A percentile compares a stretch with the other conserved stretches of the same genome.
phyloP scores from a whole-genome alignment of 352 stramenopile species.

The Pythium rhizo-oryzae region DNA sequence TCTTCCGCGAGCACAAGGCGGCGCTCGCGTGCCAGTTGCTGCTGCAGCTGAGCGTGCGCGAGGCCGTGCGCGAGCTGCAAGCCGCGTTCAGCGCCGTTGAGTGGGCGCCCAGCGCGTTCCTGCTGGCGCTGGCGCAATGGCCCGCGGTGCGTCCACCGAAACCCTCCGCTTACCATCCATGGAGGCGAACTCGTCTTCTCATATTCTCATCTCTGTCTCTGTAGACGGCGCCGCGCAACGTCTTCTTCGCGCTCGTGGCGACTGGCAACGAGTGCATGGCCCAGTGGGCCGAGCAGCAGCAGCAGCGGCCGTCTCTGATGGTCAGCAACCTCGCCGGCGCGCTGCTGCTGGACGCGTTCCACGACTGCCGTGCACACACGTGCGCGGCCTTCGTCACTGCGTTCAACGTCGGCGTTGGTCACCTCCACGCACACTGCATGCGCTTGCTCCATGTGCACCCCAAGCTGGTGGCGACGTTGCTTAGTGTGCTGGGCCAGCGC shows the following conservation, averaged over 20 bases:
- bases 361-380: conserved; percentile 27
- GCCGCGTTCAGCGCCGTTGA: conserved; percentile 14
- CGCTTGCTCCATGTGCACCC: conserved; percentile 33
- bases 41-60: neutral
- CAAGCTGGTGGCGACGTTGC: conserved; percentile 45
- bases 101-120: conserved; percentile 22
- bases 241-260: conserved; percentile 25
- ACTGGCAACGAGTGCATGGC: conserved; percentile 30
- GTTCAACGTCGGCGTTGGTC: conserved; percentile 38
- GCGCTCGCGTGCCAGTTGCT: conserved; percentile 18
- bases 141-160: conserved; percentile 12
- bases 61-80: neutral
- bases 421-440: conserved; percentile 38
- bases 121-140: conserved; percentile 26
- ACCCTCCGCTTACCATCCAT: neutral
- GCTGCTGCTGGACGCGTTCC: conserved; percentile 42
- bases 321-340: conserved; percentile 47
- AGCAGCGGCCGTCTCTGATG: conserved; percentile 23
- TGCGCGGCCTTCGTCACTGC: conserved; percentile 37
- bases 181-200: no score
- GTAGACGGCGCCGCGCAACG: conserved; percentile 14
- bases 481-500: conserved; percentile 47
- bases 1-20: conserved; percentile 22
- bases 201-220: neutral
- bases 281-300: conserved; percentile 4